phyloP scores from a whole-genome alignment of 352 stramenopile genomes.

The Pythium periplocum region DNA sequence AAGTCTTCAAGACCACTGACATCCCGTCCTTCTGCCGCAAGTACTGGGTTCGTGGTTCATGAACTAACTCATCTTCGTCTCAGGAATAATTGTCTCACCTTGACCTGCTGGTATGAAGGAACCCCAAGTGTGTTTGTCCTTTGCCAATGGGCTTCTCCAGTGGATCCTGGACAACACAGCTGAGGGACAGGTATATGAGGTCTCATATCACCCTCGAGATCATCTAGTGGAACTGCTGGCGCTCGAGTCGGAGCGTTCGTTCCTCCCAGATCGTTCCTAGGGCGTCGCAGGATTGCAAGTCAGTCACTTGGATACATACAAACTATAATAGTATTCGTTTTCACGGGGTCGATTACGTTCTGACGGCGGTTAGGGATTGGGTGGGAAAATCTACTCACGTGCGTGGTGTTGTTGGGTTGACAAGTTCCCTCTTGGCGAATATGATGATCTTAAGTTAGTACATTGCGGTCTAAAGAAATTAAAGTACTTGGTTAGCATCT shows the following conservation, averaged over 20 bases:
- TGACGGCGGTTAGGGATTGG: no score
- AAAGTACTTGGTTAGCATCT: no score
- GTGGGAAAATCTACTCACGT: no score
- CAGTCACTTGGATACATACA: background rate
- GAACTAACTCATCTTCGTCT: background rate
- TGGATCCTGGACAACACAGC: constrained; percentile 43
- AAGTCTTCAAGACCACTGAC: constrained; percentile 55
- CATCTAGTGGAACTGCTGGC: constrained; percentile 42
- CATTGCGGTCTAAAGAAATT: no score
- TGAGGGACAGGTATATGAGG: constrained; percentile 33
- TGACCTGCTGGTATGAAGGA: constrained; percentile 17
- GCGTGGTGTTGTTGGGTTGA: no score
- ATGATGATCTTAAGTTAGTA: no score
- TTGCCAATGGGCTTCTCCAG: constrained; percentile 53
- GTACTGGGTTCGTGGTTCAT: constrained; percentile 47
- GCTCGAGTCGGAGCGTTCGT: constrained; percentile 1
- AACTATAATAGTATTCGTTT: no score
- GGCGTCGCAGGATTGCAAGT: background rate
- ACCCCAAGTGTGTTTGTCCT: constrained; percentile 60
- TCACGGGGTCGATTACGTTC: no score
- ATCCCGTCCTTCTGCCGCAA: constrained; percentile 63
- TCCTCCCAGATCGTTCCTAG: background rate
- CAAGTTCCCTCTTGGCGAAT: no score
- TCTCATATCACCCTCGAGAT: constrained; percentile 44
- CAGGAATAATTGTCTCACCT: background rate